Evolutionary conservation across 306 rosid species (phyloP).

Genomic region (Ormosia semicastrata): DNA sequence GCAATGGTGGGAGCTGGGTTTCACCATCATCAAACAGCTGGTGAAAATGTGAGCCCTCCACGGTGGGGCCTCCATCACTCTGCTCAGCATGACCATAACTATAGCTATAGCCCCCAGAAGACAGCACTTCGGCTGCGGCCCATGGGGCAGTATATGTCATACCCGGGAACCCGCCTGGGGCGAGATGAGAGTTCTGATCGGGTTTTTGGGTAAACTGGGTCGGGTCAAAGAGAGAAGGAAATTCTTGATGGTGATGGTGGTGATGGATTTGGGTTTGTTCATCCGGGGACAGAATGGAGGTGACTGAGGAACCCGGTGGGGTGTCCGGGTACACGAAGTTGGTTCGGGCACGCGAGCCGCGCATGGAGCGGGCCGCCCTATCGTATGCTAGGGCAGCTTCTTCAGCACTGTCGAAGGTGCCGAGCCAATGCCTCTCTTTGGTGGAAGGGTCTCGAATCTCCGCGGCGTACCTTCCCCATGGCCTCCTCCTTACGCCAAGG

Average conservation of each 20-base stretch:
- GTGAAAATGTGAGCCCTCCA: neutral
- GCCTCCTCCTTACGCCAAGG: conserved; percentile 54
- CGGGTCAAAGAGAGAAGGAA: conserved; percentile 2
- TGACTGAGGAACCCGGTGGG: conserved; percentile 48
- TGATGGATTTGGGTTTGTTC: neutral
- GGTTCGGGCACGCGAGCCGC: conserved; percentile 58
- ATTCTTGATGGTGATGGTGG: conserved; percentile 10
- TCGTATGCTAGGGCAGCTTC: conserved; percentile 59
- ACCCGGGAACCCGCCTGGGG: conserved; percentile 5
- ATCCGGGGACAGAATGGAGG: conserved; percentile 47
- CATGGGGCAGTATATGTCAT: neutral
- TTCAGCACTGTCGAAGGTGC: conserved; percentile 62
- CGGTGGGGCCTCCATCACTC: neutral
- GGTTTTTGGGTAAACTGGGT: conserved; percentile 16
- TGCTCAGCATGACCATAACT: neutral
- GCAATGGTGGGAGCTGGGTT: conserved; percentile 52
- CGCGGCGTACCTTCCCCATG: conserved; percentile 60
- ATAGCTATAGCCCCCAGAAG: too few species aligned
- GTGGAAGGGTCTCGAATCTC: conserved; percentile 62
- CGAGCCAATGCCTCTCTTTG: too few species aligned
- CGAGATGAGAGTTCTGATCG: neutral
- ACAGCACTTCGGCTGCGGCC: too few species aligned
- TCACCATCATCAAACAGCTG: neutral
- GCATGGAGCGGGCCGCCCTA: conserved; percentile 55
- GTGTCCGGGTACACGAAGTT: conserved; percentile 52